These are phyloP conservation scores for Colletotrichum karsti DNA, from an alignment of 2,329 filamentous ascomycete genomes.

Conservation along the genomic window DNA sequence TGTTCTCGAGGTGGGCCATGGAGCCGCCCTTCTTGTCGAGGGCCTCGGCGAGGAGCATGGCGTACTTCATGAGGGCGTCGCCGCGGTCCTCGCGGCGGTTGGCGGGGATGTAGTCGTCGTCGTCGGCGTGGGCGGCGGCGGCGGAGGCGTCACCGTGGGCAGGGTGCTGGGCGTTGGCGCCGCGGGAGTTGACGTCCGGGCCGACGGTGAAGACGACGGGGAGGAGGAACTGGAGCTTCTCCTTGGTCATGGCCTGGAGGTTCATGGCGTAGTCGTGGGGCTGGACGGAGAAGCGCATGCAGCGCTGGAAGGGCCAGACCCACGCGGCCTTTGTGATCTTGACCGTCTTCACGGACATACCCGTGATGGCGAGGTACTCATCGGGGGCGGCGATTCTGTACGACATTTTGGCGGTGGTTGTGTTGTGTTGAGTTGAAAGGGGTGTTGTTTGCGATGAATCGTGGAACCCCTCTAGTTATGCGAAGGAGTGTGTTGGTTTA, in stretches of 20 bases:
- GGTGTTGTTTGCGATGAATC: background rate
- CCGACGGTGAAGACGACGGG: slow-evolving; percentile 89
- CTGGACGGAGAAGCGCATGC: slow-evolving; percentile 68
- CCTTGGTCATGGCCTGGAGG: slow-evolving; percentile 87
- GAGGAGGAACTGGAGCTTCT: slow-evolving; percentile 84
- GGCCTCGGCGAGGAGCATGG: slow-evolving; percentile 79
- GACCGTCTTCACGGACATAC: slow-evolving; percentile 77
- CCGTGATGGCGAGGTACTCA: slow-evolving; percentile 88
- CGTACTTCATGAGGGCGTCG: slow-evolving; percentile 81
- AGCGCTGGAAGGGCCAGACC: slow-evolving; percentile 76
- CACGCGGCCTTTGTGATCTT: slow-evolving; percentile 82
- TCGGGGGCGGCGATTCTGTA: slow-evolving; percentile 79
- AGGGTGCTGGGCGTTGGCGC: slow-evolving; percentile 47
- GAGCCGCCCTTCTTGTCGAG: slow-evolving; percentile 54
- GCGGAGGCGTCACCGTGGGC: slow-evolving; percentile 1
- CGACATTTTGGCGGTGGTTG: slow-evolving; percentile 55
- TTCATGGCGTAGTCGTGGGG: slow-evolving; percentile 86
- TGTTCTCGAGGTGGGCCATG: slow-evolving; percentile 77
- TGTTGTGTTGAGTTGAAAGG: background rate
- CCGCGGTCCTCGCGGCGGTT: slow-evolving; percentile 57
- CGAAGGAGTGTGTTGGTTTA: too few relatives aligned
- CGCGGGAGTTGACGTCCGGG: slow-evolving; percentile 73
- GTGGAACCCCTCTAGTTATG: too few relatives aligned
- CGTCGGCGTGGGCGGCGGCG: slow-evolving; percentile 28
- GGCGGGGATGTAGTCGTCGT: slow-evolving; percentile 22